phyloP scores from a whole-genome alignment of 768 basidiomycete genomes.

The Leccinum truebloodii region DNA sequence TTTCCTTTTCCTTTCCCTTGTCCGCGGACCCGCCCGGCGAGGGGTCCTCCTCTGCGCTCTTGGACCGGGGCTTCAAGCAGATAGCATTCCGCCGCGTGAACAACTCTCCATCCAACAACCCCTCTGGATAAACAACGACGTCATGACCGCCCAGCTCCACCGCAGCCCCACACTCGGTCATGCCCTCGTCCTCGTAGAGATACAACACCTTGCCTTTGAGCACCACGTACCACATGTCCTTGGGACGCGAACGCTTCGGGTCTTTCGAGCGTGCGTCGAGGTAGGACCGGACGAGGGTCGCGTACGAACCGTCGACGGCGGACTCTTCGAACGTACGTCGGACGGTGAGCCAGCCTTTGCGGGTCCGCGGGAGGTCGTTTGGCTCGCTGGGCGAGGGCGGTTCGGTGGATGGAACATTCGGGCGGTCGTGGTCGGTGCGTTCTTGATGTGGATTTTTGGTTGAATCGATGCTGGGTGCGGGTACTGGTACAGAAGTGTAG shows the following conservation, averaged over 20 bases:
- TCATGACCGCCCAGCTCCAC: conserved; percentile 81
- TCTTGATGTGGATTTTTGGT: conserved; percentile 27
- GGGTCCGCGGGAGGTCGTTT: conserved; percentile 62
- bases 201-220: conserved; percentile 91
- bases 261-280: conserved; percentile 83
- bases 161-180: conserved; percentile 90
- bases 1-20: neutral
- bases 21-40: conserved; percentile 50
- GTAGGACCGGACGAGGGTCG: conserved; percentile 77
- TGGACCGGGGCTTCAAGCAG: conserved; percentile 59
- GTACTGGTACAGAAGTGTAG: conserved; percentile 87
- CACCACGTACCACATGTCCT: conserved; percentile 91
- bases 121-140: conserved; percentile 74
- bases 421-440: conserved; percentile 26
- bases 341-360: conserved; percentile 83
- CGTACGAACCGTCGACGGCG: conserved; percentile 65
- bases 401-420: conserved; percentile 27
- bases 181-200: conserved; percentile 90
- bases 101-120: conserved; percentile 81
- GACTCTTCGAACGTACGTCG: conserved; percentile 76
- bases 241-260: conserved; percentile 79
- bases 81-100: conserved; percentile 91
- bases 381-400: conserved; percentile 28
- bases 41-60: conserved; percentile 35
- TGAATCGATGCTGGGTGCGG: conserved; percentile 45